Evolutionary conservation across 2,329 filamentous ascomycete species (phyloP), one percentile per base, ranked within the genome.

Genomic region (Colletotrichum filicis): DNA sequence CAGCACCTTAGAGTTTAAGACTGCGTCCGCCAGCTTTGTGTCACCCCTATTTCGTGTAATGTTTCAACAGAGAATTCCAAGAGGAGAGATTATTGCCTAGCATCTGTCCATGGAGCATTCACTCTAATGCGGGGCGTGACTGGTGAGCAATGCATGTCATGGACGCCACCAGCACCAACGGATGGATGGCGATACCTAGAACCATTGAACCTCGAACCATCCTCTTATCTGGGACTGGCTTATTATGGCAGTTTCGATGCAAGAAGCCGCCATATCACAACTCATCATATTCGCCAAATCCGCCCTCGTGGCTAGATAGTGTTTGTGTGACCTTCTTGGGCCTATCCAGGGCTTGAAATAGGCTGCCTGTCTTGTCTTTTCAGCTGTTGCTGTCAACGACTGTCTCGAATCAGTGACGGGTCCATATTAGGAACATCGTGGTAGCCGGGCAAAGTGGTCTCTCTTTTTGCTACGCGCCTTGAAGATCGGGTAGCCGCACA

Each of bases 341-440:
- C 24, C 37, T 37, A 49, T 37, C 53, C 65, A n/a, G 60, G 60
- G 60, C 60, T 49, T 32, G 26, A 42, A 19, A 26, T 24, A 42
- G 49, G 52, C 14, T 56, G 26, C 19, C 53, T 49, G 42, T 49
- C 42, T 49, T 49, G 42, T 49, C 2, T n/a, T 46, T 63, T 63
- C 66, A 73, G 71, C 61, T 73, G 66, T 26, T 56, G 14, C 28
- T 60, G 66, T 70, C 71, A 57, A 16, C 49, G 35, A 46, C 56
- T 73, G 71, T 73, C 71, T 73, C 56, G 49, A 70, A 70, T n/a
- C 46, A 37, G 42, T 12, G 11, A 12, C 56, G 46, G 35, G 14
- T 7, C 16, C 26, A 4, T 55, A 2, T 14, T 57, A 24, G 24
- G 30, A 37, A 19, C 22, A 46, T 12, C 14, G 49, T 55, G 35